Evolutionary conservation across 1,284 basidiomycete genomes (phyloP).

Genomic region (Clitocybe nebularis): DNA sequence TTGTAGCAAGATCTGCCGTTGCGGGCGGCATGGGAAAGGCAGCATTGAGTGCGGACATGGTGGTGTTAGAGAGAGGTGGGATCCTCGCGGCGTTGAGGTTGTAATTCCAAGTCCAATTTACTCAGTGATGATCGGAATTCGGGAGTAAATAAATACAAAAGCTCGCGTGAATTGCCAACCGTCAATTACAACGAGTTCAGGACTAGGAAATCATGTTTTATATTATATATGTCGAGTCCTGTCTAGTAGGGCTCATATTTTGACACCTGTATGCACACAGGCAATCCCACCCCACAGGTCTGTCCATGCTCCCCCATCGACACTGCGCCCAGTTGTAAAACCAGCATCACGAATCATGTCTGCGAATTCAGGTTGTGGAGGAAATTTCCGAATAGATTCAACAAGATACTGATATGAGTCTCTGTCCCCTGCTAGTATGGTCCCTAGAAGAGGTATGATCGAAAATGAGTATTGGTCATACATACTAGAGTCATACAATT

Average conservation of each 20-base stretch:
- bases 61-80: constrained; percentile 8
- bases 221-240: too few relatives aligned
- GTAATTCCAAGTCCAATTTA: constrained; percentile 2
- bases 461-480: constrained; percentile 98
- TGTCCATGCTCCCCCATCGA: constrained; percentile 85
- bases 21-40: constrained; percentile 24
- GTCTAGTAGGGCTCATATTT: too few relatives aligned
- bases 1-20: constrained; percentile 67
- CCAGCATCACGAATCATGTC: constrained; percentile 87
- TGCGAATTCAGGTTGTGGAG: constrained; percentile 86
- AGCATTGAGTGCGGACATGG: constrained; percentile 16
- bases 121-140: constrained; percentile 13
- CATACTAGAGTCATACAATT: constrained; percentile 44
- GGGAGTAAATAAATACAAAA: constrained; percentile 3
- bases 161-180: neutral
- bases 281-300: constrained; percentile 87
- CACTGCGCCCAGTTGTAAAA: constrained; percentile 76
- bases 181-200: neutral
- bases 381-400: constrained; percentile 96
- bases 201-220: too few relatives aligned
- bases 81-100: constrained; percentile 10
- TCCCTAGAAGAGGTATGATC: constrained; percentile 91
- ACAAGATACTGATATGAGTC: constrained; percentile 97
- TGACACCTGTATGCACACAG: constrained; percentile 82
- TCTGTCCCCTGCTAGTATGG: constrained; percentile 93